phyloP scores from a whole-genome alignment of 2,329 filamentous ascomycete species.

The Fusarium sp. region DNA sequence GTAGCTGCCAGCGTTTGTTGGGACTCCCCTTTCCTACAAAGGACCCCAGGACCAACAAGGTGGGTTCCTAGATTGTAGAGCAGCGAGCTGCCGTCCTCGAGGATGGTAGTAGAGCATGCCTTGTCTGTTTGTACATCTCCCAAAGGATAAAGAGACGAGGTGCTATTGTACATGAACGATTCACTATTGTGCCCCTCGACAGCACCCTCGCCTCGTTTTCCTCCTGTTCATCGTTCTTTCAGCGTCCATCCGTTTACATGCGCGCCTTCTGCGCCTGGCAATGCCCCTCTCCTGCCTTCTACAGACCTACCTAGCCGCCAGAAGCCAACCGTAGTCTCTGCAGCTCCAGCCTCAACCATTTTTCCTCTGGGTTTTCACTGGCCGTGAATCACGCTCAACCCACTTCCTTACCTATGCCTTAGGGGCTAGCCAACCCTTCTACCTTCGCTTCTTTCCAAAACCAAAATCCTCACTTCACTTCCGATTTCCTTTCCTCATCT shows the following conservation, averaged over 20 bases:
- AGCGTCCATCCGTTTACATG: not conserved
- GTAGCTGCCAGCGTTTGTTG: not conserved
- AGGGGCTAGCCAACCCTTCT: not conserved
- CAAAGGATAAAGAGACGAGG: not conserved
- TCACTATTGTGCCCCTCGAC: not conserved
- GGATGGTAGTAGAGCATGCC: not conserved
- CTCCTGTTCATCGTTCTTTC: not conserved
- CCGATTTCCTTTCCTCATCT: not conserved
- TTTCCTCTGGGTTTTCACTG: not conserved
- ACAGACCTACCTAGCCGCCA: not conserved
- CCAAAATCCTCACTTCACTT: slow-evolving; percentile 4
- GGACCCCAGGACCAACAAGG: not conserved
- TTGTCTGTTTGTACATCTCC: not conserved
- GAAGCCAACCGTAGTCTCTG: not conserved
- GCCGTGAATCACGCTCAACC: not conserved
- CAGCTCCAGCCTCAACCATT: not conserved
- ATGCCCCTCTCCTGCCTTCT: not conserved
- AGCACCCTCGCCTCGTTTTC: not conserved
- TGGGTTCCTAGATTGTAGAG: not conserved
- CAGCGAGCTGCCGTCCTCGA: not conserved
- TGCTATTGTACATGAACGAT: not conserved
- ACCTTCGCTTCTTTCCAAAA: not conserved
- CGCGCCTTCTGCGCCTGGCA: not conserved
- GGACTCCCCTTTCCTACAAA: not conserved
- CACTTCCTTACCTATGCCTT: not conserved